Base-by-base conservation (phyloP, 768 basidiomycete species). In the Naganishia vishniacii region DNA sequence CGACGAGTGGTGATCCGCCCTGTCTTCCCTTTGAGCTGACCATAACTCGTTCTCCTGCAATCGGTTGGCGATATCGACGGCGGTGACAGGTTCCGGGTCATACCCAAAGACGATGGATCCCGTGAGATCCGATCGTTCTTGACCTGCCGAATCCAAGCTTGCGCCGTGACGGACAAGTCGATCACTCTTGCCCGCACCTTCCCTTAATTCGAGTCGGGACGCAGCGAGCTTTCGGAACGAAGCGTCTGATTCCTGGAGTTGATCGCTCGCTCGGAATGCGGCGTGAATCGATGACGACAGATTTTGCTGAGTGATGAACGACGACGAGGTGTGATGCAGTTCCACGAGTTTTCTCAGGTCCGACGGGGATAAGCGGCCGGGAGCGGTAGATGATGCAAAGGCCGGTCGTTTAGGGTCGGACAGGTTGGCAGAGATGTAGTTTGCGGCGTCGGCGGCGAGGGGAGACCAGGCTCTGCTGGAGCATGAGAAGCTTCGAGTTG, bases 291-390 rank as follows among this genome's bases (percentile, higher is more conserved):
- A 44, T 45, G 48, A 28, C 1, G 62, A 63, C 41, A 66, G 48
- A 48, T 42, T 61, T 42, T 37, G 41, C n/a, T 60, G 65, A 29
- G 65, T 66, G 59, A 76, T 59, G 69, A 73, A 76, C 18, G 71
- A 68, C 3, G 71, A 61, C 4, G 75, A 67, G 28, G 67, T 59
- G 63, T 76, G 75, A 44, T 76, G 72, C 0, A 76, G 67, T 13
- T 68, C 64, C 31, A 76, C 69, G 42, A 76, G 70, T 7, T 61
- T 67, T 18, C 73, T 69, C 25, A 72, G 70, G 16, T 65, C 51
- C 15, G 58, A 53, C 9, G 67, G 29, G 16, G 69, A 56, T 1
- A 72, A 65, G 34, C 51, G 48, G 23, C 67, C 67, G 16, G 61
- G 32, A 61, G 45, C n/a, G 41, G 59, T 16, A 56, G 45, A 31